A percentile compares a stretch with the other conserved stretches of the same genome.
phyloP scores from a whole-genome alignment of 163 green algal species.

The Chloroidium sp. region DNA sequence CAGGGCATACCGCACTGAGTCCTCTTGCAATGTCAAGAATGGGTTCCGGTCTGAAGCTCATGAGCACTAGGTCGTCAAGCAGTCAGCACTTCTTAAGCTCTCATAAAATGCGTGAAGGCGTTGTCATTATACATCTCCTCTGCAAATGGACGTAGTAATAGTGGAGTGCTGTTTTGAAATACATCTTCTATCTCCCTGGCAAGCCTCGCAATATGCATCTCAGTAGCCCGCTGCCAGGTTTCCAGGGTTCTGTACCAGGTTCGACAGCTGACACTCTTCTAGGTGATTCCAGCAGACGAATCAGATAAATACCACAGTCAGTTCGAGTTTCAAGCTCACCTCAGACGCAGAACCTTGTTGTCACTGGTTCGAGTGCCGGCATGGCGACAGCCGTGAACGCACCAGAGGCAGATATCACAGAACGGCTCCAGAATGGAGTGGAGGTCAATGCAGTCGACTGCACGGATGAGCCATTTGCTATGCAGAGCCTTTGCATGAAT shows the following conservation, averaged over 20 bases:
- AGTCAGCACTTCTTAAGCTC: no score
- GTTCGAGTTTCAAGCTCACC: neutral
- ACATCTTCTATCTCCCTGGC: no score
- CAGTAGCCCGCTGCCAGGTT: no score
- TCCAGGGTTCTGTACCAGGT: no score
- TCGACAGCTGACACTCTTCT: no score
- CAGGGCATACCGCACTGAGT: slow-evolving; percentile 30
- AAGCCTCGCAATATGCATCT: no score
- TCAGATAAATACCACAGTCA: neutral
- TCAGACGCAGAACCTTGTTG: neutral
- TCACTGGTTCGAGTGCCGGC: no score
- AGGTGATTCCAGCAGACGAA: no score
- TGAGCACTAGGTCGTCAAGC: neutral
- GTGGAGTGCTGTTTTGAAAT: no score
- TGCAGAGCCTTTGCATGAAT: slow-evolving; percentile 36
- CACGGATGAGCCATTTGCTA: slow-evolving; percentile 12
- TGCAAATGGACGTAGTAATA: no score
- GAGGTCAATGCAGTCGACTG: slow-evolving; percentile 12
- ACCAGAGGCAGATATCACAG: neutral
- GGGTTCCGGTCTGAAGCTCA: slow-evolving; percentile 29
- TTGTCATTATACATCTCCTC: no score
- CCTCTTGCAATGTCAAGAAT: slow-evolving; percentile 43
- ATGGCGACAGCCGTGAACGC: neutral
- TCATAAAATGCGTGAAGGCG: no score
- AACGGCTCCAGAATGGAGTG: neutral